Conservation (phyloP, 441 rosid genomes). For the Populus hybrid region DNA sequence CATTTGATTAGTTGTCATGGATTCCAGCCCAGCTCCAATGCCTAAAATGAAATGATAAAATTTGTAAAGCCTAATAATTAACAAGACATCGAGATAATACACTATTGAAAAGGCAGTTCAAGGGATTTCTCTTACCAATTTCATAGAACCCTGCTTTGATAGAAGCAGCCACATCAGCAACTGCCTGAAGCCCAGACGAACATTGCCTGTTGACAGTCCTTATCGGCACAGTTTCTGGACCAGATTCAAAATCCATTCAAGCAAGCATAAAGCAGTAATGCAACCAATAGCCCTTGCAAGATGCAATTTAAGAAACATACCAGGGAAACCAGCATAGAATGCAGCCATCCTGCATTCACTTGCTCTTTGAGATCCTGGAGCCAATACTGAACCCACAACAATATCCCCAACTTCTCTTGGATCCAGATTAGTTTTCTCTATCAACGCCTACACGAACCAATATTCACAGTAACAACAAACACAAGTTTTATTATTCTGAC, state of each 20-base stretch:
- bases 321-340: conserved; percentile 98
- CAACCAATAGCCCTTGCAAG: not conserved
- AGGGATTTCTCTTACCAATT: conserved; percentile 49
- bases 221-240: conserved; percentile 77
- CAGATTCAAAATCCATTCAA: not conserved
- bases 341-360: conserved; percentile 98
- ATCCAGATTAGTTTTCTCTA: conserved; percentile 74
- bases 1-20: conserved; percentile 88
- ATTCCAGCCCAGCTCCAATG: conserved; percentile 97
- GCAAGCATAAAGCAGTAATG: not conserved
- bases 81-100: not conserved
- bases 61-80: not conserved
- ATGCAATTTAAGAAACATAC: conserved; percentile 31
- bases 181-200: conserved; percentile 98
- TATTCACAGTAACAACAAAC: not conserved
- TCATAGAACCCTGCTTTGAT: conserved; percentile 97
- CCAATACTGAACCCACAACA: conserved; percentile 93
- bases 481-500: not conserved
- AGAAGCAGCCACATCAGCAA: conserved; percentile 99
- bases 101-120: not conserved
- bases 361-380: conserved; percentile 90
- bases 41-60: conserved; percentile 37
- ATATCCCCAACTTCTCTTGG: conserved; percentile 96
- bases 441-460: conserved; percentile 57
- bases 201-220: conserved; percentile 98